Evolutionary conservation across 1,139 yeast genomes (phyloP).

Genomic region (Petasospora rhodanensis): DNA sequence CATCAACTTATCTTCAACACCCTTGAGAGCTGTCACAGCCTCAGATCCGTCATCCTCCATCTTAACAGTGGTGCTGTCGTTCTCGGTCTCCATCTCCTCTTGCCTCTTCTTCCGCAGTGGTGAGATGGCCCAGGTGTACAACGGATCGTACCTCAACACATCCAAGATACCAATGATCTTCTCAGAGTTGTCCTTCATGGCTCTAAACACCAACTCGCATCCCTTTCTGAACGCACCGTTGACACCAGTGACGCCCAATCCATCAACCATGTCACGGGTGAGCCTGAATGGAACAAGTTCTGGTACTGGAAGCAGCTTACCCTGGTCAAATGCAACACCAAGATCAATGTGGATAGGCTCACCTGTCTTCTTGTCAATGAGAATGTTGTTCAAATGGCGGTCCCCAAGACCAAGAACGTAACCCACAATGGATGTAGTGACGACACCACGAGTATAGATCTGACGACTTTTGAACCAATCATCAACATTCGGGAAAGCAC

Average conservation of each 20-base stretch:
- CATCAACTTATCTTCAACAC: slow-evolving; percentile 64
- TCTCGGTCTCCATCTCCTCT: slow-evolving; percentile 36
- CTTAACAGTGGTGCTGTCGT: slow-evolving; percentile 11
- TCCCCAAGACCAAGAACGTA: slow-evolving; percentile 90
- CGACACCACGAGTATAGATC: slow-evolving; percentile 73
- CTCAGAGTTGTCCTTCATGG: slow-evolving; percentile 59
- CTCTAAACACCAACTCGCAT: slow-evolving; percentile 70
- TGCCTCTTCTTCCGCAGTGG: slow-evolving; percentile 57
- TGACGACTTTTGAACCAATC: slow-evolving; percentile 68
- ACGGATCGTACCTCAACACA: slow-evolving; percentile 87
- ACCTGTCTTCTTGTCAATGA: slow-evolving; percentile 74
- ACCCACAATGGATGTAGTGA: slow-evolving; percentile 84
- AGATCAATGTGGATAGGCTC: slow-evolving; percentile 95
- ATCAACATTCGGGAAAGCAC: slow-evolving; percentile 61
- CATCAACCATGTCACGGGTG: slow-evolving; percentile 88
- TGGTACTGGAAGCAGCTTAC: slow-evolving; percentile 77
- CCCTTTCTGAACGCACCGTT: slow-evolving; percentile 70
- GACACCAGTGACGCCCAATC: slow-evolving; percentile 80
- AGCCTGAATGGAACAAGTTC: slow-evolving; percentile 92
- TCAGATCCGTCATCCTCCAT: slow-evolving; percentile 61
- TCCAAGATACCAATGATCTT: slow-evolving; percentile 79
- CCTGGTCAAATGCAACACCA: slow-evolving; percentile 95
- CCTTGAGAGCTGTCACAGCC: slow-evolving; percentile 72
- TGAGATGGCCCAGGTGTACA: slow-evolving; percentile 84
- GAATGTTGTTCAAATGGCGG: slow-evolving; percentile 85